Evolutionary conservation across 2,329 filamentous ascomycete species (phyloP), one percentile per base, ranked within the genome.

Genomic region (Huntiella moniliformis): DNA sequence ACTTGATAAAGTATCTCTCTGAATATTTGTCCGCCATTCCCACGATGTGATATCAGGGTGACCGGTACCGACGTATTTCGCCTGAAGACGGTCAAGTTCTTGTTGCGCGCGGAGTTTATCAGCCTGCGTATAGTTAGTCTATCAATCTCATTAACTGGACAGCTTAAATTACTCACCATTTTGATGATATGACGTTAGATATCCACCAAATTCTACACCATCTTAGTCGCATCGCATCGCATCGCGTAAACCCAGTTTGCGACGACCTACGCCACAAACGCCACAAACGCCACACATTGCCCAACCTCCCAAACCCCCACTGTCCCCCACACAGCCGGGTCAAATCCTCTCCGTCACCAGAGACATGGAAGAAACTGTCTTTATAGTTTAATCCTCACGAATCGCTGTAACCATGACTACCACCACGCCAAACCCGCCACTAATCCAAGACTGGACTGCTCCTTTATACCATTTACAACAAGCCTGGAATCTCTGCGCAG

Each of bases 31-130:
- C 43, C 81, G 81, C 86, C 87, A 98, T 65, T 98, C 91, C 77
- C 91, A 91, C 62, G 85, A 92, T 18, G 86, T 93, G 11, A 88
- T 96, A 66, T 98, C 91, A 38, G 88, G 84, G 62, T 95, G 87
- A 17, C 91, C 91, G 3, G 91, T 96, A 54, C 91, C 91, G 56
- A 98, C 73, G 67, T 91, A 95, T 57, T 92, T 92, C 57, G 87
- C 80, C 65, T 98, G 91, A 13, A 96, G 82, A 53, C 86, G 80
- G 65, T 98, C 91, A 59, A 98, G 87, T 63, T 98, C 91, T 64
- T 98, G 91, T 56, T 94, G 84, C 7, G 85, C 91, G 60, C 91
- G 87, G 53, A 98, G 82, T 67, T 98, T 98, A 68, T 98, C 91
- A 63, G 91, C 91, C 91, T 79, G 11, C 7, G 2, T 6, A 13